phyloP scores from a whole-genome alignment of 139 green algal species.

The Chlamydomonas incerta region DNA sequence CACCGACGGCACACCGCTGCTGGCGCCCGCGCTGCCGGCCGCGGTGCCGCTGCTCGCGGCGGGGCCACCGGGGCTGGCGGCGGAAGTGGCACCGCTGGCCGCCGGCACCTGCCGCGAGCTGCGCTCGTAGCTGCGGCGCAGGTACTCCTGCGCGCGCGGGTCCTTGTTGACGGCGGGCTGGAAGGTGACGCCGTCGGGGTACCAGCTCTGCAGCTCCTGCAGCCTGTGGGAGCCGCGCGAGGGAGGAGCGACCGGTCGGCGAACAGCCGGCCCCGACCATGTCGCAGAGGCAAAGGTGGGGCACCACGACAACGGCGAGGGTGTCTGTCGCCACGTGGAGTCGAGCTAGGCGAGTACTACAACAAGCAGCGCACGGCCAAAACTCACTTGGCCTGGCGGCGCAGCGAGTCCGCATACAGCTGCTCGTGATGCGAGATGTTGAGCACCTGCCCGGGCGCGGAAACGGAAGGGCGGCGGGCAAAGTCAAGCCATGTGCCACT shows the following conservation, averaged over 20 bases:
- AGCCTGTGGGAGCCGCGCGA: too few relatives aligned
- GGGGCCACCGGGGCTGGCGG: too few relatives aligned
- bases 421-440: conserved; percentile 68
- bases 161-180: conserved; percentile 65
- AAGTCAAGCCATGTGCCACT: too few relatives aligned
- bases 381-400: conserved; percentile 59
- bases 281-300: too few relatives aligned
- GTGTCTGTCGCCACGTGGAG: too few relatives aligned
- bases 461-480: too few relatives aligned
- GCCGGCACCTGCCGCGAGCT: not conserved
- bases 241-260: too few relatives aligned
- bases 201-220: conserved; percentile 64
- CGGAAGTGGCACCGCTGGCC: not conserved
- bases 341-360: too few relatives aligned
- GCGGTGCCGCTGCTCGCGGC: not conserved
- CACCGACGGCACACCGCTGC: conserved; percentile 12
- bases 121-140: conserved; percentile 47
- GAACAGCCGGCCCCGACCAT: too few relatives aligned
- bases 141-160: conserved; percentile 35
- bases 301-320: too few relatives aligned
- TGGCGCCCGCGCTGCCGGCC: not conserved
- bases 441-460: conserved; percentile 21
- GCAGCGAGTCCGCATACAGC: conserved; percentile 79
- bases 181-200: conserved; percentile 87
- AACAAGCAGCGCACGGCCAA: too few relatives aligned